These are phyloP conservation scores for Conringia planisiliqua DNA, from an alignment of 345 rosid species.

Conservation along the genomic window DNA sequence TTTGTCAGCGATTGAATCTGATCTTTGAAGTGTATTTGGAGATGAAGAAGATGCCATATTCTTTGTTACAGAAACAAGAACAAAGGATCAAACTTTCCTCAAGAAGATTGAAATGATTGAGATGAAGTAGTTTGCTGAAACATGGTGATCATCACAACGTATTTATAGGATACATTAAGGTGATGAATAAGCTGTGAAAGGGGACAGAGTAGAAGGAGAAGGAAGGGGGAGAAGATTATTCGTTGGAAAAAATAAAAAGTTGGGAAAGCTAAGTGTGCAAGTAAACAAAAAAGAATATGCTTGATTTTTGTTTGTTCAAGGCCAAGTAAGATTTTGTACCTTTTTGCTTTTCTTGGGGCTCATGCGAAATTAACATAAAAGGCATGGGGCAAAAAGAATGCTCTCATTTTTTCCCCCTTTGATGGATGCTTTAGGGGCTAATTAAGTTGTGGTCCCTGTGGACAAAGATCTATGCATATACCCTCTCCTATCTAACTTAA, in stretches of 20 bases:
- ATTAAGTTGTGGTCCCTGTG: conserved; percentile 15
- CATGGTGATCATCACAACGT: conserved; percentile 9
- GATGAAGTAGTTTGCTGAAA: conserved; percentile 18
- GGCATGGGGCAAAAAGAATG: conserved; percentile 7
- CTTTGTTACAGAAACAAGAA: conserved; percentile 6
- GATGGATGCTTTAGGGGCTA: conserved; percentile 19
- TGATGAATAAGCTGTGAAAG: conserved; percentile 13
- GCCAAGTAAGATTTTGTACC: conserved; percentile 29
- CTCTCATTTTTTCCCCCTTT: background rate
- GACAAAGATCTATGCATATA: background rate
- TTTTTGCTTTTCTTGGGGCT: conserved; percentile 21
- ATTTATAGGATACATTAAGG: conserved; percentile 4
- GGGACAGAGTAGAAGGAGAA: conserved; percentile 17
- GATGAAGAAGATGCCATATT: conserved; percentile 40
- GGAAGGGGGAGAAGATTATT: conserved; percentile 46
- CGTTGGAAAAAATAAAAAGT: conserved; percentile 28
- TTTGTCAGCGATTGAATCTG: conserved; percentile 68
- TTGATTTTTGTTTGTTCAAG: conserved; percentile 6
- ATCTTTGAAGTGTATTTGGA: conserved; percentile 39
- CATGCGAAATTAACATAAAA: conserved; percentile 23
- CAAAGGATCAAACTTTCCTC: conserved; percentile 4
- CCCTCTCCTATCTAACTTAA: background rate
- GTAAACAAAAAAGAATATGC: conserved; percentile 20
- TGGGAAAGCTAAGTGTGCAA: conserved; percentile 34
- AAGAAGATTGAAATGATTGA: conserved; percentile 11